Percentiles rank a stretch among this genome's conserved stretches.
phyloP scores from a whole-genome alignment of 495 filamentous ascomycete species.

The Acidiella bohemica region DNA sequence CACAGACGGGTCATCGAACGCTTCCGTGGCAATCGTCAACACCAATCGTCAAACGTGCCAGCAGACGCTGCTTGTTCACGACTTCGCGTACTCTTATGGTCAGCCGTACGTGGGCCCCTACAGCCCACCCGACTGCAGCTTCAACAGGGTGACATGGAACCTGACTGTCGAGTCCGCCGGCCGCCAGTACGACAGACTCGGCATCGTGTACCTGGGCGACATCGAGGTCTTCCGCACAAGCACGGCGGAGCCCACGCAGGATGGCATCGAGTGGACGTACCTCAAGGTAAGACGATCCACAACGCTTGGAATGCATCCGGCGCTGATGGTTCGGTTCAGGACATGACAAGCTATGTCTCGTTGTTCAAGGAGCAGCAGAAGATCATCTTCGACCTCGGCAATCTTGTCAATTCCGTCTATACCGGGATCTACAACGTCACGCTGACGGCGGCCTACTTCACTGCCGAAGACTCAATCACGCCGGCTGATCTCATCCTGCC shows the following conservation, averaged over 20 bases:
- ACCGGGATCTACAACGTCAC: conserved; percentile 75
- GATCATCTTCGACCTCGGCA: conserved; percentile 74
- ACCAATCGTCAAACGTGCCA: conserved; percentile 15
- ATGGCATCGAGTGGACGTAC: conserved; percentile 64
- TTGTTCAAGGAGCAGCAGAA: conserved; percentile 57
- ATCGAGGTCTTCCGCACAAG: conserved; percentile 76
- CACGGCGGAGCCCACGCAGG: conserved; percentile 63
- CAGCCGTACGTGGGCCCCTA: conserved; percentile 68
- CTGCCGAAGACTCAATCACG: conserved; percentile 30
- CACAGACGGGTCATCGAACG: conserved; percentile 15
- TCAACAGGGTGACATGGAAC: conserved; percentile 71
- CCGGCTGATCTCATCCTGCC: conserved; percentile 60
- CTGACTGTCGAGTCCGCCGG: conserved; percentile 65
- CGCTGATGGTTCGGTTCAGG: no score
- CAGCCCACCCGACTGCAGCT: conserved; percentile 53
- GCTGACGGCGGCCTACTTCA: conserved; percentile 65
- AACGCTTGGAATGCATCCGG: no score
- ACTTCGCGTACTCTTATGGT: conserved; percentile 67
- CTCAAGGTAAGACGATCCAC: no score
- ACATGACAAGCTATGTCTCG: conserved; percentile 60
- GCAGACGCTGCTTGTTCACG: conserved; percentile 51
- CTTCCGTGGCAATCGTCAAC: conserved; percentile 10
- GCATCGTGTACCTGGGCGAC: conserved; percentile 66
- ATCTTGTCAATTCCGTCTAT: conserved; percentile 59
- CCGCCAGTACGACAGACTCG: conserved; percentile 68